Evolutionary conservation across 2,329 filamentous ascomycete genomes (phyloP).

Genomic region (Beauveria scarabaeidicola): DNA sequence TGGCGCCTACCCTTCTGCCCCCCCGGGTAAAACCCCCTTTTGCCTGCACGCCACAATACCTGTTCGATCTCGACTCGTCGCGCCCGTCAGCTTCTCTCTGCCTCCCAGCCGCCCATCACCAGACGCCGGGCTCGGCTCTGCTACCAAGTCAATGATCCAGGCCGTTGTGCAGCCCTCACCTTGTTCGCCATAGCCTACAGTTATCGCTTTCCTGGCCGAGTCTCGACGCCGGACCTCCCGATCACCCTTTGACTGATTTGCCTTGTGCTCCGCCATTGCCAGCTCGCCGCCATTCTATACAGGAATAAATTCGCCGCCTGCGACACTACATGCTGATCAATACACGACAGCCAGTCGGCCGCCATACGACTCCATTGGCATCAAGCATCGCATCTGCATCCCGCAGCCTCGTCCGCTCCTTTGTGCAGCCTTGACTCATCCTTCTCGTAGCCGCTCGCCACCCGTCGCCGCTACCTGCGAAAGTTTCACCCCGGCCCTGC

Average conservation of each 20-base stretch:
- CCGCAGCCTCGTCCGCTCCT: neutral
- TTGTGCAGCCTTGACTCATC: neutral
- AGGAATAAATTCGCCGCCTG: neutral
- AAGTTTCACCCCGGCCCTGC: neutral
- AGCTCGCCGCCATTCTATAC: neutral
- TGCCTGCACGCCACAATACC: constrained; percentile 1
- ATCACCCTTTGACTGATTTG: neutral
- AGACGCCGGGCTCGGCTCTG: neutral
- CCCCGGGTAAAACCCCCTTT: constrained; percentile 8
- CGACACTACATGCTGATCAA: constrained; percentile 5
- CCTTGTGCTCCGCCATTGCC: neutral
- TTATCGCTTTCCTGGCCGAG: neutral
- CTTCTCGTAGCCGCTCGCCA: constrained; percentile 1
- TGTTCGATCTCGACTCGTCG: constrained; percentile 3
- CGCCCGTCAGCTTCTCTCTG: neutral
- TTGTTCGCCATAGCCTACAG: constrained; percentile 2
- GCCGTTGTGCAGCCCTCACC: constrained; percentile 6
- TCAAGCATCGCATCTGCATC: constrained; percentile 2
- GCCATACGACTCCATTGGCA: neutral
- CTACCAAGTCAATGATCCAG: neutral
- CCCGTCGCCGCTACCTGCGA: constrained; percentile 1
- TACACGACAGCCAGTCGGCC: neutral
- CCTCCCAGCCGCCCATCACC: neutral
- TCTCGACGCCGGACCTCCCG: constrained; percentile 3
- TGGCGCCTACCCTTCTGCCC: neutral